These are phyloP conservation scores for Aureobasidium melanogenum DNA, from an alignment of 2,329 filamentous ascomycete genomes.

Conservation along the genomic window DNA sequence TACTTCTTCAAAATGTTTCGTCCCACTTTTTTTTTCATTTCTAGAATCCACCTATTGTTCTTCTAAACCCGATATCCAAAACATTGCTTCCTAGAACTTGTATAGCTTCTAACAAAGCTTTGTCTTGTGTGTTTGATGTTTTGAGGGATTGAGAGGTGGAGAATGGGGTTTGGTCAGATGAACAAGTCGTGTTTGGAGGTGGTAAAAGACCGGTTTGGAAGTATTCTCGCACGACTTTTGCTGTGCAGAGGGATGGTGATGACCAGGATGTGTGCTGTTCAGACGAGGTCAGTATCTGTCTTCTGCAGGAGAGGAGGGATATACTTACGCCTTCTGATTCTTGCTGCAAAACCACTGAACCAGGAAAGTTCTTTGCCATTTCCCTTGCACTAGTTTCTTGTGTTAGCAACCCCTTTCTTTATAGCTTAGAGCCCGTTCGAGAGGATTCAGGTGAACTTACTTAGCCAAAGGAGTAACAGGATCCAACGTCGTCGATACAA, in stretches of 20 bases:
- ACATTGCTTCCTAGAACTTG: background rate
- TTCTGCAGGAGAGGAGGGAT: background rate
- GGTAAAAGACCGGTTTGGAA: constrained; percentile 36
- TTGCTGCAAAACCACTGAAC: constrained; percentile 36
- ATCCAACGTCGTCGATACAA: constrained; percentile 50
- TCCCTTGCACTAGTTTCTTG: constrained; percentile 29
- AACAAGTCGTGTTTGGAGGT: constrained; percentile 26
- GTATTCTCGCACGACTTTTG: constrained; percentile 29
- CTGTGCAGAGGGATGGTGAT: constrained; percentile 24
- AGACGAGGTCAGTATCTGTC: background rate
- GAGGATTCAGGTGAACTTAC: no score
- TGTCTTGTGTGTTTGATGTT: background rate
- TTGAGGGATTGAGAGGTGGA: background rate
- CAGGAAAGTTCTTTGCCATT: constrained; percentile 34
- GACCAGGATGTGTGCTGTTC: constrained; percentile 5
- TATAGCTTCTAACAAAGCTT: background rate
- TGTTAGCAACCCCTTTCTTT: background rate
- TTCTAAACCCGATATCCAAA: background rate
- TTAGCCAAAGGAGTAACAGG: constrained; percentile 47
- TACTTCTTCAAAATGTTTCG: no score
- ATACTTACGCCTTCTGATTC: constrained; percentile 22
- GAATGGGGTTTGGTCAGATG: constrained; percentile 19
- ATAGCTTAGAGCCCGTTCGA: no score
- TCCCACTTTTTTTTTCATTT: background rate
- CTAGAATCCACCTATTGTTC: background rate